A percentile compares a stretch with the other conserved stretches of the same genome.
These are phyloP conservation scores for Cystofilobasidium macerans DNA, from an alignment of 768 basidiomycete species.

Conservation along the genomic window DNA sequence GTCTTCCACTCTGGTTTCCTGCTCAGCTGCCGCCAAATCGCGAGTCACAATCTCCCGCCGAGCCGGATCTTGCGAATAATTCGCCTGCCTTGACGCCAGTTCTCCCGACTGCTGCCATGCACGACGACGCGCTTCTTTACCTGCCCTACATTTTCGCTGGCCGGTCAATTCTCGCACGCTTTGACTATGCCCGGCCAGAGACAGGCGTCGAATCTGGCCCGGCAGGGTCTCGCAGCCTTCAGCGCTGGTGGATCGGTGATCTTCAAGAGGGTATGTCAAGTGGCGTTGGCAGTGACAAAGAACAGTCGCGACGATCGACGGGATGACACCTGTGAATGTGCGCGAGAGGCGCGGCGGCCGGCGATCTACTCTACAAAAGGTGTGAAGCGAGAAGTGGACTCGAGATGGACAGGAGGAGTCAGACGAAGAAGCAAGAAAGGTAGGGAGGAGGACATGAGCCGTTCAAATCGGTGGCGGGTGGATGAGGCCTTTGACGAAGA, in stretches of 20 bases:
- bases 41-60: too few species aligned
- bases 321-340: too few species aligned
- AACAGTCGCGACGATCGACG: too few species aligned
- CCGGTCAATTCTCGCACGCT: neutral
- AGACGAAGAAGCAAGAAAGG: too few species aligned
- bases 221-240: neutral
- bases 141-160: neutral
- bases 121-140: neutral
- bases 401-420: too few species aligned
- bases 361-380: too few species aligned
- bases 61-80: too few species aligned
- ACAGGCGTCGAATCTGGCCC: neutral
- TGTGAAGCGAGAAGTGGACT: too few species aligned
- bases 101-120: neutral
- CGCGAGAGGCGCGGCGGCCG: too few species aligned
- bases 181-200: neutral
- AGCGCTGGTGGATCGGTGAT: neutral
- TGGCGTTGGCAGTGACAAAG: too few species aligned
- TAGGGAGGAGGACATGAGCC: too few species aligned
- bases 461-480: too few species aligned
- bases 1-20: neutral
- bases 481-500: conserved; percentile 35
- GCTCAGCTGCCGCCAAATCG: neutral
- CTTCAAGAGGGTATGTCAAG: neutral
- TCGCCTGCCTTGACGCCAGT: neutral